Evolutionary conservation across 2,329 filamentous ascomycete species (phyloP).

Genomic region (Neonectria magnoliae): DNA sequence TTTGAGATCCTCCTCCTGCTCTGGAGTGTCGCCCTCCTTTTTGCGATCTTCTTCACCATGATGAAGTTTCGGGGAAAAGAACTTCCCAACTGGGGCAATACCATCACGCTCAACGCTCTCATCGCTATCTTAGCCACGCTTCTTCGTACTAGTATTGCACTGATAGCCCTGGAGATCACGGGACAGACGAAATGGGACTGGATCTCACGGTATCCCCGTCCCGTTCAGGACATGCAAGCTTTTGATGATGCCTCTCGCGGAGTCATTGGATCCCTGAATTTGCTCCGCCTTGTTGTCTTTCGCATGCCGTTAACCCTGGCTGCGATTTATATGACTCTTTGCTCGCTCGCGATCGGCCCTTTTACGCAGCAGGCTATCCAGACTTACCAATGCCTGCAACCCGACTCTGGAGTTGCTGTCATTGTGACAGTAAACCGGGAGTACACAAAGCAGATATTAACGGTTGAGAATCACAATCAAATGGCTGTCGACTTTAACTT

Average conservation of each 20-base stretch:
- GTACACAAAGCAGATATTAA: not conserved
- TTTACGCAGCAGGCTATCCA: slow-evolving; percentile 21
- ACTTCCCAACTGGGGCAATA: not conserved
- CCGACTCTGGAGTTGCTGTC: not conserved
- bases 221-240: slow-evolving; percentile 3
- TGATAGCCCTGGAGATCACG: slow-evolving; percentile 1
- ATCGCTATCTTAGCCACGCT: slow-evolving; percentile 6
- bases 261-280: slow-evolving; percentile 10
- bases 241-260: slow-evolving; percentile 18
- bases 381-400: slow-evolving; percentile 11
- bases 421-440: slow-evolving; percentile 1
- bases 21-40: slow-evolving; percentile 9
- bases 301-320: not conserved
- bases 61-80: not conserved
- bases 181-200: slow-evolving; percentile 12
- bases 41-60: slow-evolving; percentile 5
- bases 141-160: not conserved
- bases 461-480: not conserved
- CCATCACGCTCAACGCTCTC: slow-evolving; percentile 5
- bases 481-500: not conserved
- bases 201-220: slow-evolving; percentile 2
- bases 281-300: not conserved
- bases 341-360: slow-evolving; percentile 18
- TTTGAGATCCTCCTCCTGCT: slow-evolving; percentile 1
- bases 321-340: slow-evolving; percentile 3